Evolutionary conservation across 2,329 filamentous ascomycete species (phyloP).

Genomic region (Cephalotrichum gorgonifer): DNA sequence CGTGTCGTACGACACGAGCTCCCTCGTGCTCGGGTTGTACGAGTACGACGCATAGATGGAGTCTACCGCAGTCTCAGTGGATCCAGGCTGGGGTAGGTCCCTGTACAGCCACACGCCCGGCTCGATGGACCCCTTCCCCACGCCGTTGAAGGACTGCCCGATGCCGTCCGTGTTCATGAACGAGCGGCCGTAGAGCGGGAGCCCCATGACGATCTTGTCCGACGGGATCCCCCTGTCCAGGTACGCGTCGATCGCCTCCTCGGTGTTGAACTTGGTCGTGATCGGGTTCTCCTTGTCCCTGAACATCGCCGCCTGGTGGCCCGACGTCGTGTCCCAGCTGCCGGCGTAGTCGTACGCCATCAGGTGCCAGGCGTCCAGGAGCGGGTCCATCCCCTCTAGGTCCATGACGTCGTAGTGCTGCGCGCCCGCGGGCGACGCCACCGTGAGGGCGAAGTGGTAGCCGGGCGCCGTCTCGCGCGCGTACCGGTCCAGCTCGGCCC

Average conservation of each 20-base stretch:
- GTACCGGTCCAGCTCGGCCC: conserved; percentile 31
- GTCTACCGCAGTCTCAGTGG: conserved; percentile 44
- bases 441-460: conserved; percentile 40
- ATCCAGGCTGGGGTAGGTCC: conserved; percentile 52
- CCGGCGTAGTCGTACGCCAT: conserved; percentile 67
- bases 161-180: conserved; percentile 60
- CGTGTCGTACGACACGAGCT: conserved; percentile 64
- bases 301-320: conserved; percentile 63
- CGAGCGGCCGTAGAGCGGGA: conserved; percentile 71
- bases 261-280: conserved; percentile 59
- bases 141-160: conserved; percentile 51
- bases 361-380: conserved; percentile 48
- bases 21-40: conserved; percentile 47
- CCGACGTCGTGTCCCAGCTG: conserved; percentile 50
- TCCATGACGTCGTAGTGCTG: conserved; percentile 39
- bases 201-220: conserved; percentile 61
- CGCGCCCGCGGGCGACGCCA: conserved; percentile 37
- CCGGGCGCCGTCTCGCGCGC: conserved; percentile 24
- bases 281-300: conserved; percentile 35
- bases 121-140: conserved; percentile 47
- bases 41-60: conserved; percentile 57
- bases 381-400: conserved; percentile 41
- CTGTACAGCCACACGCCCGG: conserved; percentile 65
- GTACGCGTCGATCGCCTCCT: conserved; percentile 56
- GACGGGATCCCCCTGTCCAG: conserved; percentile 34